Conservation (phyloP, 202 grass and related monocot genomes). For the Alloteropsis angusta region DNA sequence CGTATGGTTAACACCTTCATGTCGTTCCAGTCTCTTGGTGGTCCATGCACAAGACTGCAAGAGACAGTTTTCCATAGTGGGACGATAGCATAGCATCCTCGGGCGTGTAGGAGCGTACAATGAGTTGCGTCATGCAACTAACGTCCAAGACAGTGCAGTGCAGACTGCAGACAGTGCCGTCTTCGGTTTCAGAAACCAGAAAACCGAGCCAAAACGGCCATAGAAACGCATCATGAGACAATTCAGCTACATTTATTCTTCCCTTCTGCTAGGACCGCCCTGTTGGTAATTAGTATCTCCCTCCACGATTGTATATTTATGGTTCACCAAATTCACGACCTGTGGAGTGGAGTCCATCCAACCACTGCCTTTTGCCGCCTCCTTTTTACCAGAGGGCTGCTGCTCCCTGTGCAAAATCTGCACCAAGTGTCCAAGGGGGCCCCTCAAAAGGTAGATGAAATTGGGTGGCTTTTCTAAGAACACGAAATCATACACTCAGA, state of each 20-base stretch:
- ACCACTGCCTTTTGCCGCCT: background rate
- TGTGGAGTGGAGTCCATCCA: background rate
- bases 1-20: too few relatives aligned
- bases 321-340: background rate
- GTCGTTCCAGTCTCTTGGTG: background rate
- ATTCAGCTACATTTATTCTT: conserved; percentile 20
- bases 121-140: conserved; percentile 11
- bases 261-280: background rate
- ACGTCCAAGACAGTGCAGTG: background rate
- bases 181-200: conserved; percentile 28
- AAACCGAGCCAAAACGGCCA: background rate
- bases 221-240: conserved; percentile 33
- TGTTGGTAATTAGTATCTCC: background rate
- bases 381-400: background rate
- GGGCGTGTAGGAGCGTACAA: background rate
- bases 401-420: background rate
- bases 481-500: background rate
- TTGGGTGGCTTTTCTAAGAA: background rate
- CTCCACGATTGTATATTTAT: conserved; percentile 20
- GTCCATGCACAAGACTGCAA: background rate
- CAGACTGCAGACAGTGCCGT: background rate
- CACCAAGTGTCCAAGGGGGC: background rate
- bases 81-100: background rate
- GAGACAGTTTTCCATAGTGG: background rate
- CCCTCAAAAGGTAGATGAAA: background rate